Evolutionary conservation across 1,284 basidiomycete genomes (phyloP).

Genomic region (Leccinum angustisporum): DNA sequence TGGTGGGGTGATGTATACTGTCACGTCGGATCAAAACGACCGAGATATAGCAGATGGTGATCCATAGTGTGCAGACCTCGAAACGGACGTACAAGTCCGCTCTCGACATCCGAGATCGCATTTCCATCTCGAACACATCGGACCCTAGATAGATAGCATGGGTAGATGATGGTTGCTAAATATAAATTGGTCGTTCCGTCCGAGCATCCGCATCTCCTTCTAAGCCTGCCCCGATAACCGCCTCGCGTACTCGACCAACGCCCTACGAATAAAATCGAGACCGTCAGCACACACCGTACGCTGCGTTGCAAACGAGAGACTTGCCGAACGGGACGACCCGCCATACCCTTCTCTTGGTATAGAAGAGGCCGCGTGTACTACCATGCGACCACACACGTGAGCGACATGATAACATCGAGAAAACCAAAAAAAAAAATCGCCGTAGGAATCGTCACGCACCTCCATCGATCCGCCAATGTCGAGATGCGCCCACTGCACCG

Average conservation of each 20-base stretch:
- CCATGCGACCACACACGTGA: conserved; percentile 2
- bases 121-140: not conserved
- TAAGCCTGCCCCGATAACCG: conserved; percentile 22
- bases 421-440: not conserved
- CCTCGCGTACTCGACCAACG: conserved; percentile 29
- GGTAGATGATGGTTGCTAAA: not conserved
- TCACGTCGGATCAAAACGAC: not conserved
- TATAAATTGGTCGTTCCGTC: not conserved
- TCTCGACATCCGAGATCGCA: not conserved
- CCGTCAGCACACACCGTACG: not conserved
- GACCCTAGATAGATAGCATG: not conserved
- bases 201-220: not conserved
- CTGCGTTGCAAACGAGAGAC: not conserved
- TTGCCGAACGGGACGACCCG: conserved; percentile 68
- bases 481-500: conserved; percentile 75
- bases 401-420: not conserved
- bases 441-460: conserved; percentile 32
- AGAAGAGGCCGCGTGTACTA: conserved; percentile 54
- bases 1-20: not conserved
- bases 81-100: not conserved
- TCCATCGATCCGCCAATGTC: conserved; percentile 88
- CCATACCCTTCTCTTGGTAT: conserved; percentile 79
- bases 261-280: conserved; percentile 9
- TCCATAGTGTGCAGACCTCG: not conserved
- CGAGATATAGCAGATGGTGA: not conserved